Percentiles rank a stretch among this genome's conserved stretches.
These are phyloP conservation scores for Naegleria fowleri DNA, from an alignment of 208 protist species.

Conservation along the genomic window DNA sequence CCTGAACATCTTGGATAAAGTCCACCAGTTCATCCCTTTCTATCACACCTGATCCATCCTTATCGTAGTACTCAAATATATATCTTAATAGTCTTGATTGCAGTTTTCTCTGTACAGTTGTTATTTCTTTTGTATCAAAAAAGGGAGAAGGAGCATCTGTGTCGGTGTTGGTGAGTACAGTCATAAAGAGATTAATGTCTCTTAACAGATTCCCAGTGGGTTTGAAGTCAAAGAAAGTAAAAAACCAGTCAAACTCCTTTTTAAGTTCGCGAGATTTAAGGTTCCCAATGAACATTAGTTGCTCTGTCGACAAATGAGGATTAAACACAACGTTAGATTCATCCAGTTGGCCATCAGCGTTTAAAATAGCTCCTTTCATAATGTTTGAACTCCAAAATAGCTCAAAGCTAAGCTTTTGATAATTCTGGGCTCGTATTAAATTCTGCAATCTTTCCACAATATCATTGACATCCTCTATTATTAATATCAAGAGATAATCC, in stretches of 20 bases:
- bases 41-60: background rate
- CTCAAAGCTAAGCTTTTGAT: background rate
- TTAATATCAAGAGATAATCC: too few species aligned
- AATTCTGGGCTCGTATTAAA: background rate
- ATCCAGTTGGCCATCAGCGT: background rate
- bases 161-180: background rate
- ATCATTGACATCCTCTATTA: background rate
- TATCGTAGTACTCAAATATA: slow-evolving; percentile 12
- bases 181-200: background rate
- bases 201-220: background rate
- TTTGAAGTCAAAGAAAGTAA: background rate
- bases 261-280: background rate
- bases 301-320: background rate
- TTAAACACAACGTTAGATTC: background rate
- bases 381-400: background rate
- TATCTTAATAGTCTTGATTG: background rate
- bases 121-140: background rate
- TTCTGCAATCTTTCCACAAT: background rate
- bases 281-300: background rate
- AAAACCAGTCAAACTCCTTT: background rate
- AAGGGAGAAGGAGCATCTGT: background rate
- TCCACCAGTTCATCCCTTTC: background rate
- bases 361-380: background rate
- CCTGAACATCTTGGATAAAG: background rate
- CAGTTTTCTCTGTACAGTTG: background rate